Percentiles rank a stretch among this genome's conserved stretches.
Evolutionary conservation across 345 rosid genomes (phyloP).

Genomic region (Cardamine occulta): DNA sequence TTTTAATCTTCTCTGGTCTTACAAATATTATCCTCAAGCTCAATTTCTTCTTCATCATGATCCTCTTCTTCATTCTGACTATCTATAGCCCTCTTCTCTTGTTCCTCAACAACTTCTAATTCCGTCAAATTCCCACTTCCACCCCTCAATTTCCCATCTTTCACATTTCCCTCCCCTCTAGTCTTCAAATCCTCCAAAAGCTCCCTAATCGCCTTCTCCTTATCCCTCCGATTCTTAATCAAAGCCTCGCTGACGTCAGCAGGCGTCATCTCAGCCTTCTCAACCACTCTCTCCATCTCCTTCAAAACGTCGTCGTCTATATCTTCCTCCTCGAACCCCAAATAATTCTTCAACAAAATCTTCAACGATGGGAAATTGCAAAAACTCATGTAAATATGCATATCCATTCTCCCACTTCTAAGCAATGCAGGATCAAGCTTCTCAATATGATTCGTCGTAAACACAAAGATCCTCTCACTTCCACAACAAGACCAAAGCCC

Average conservation of each 20-base stretch:
- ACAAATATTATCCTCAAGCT: slow-evolving; percentile 45
- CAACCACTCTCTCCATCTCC: slow-evolving; percentile 56
- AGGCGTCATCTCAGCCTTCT: slow-evolving; percentile 83
- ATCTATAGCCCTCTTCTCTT: slow-evolving; percentile 88
- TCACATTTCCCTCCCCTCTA: slow-evolving; percentile 52
- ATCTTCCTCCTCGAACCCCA: slow-evolving; percentile 53
- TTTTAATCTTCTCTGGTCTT: slow-evolving; percentile 45
- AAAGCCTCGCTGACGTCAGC: slow-evolving; percentile 89
- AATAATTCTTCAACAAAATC: slow-evolving; percentile 72
- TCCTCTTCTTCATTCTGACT: slow-evolving; percentile 49
- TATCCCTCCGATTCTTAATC: slow-evolving; percentile 70
- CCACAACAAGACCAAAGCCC: slow-evolving; percentile 99
- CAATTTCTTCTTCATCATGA: slow-evolving; percentile 40
- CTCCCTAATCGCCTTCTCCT: slow-evolving; percentile 62
- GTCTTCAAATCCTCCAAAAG: slow-evolving; percentile 55
- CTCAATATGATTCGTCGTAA: slow-evolving; percentile 91
- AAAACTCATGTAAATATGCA: slow-evolving; percentile 87
- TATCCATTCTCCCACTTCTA: slow-evolving; percentile 95
- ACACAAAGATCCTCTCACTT: slow-evolving; percentile 92
- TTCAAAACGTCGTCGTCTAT: slow-evolving; percentile 42
- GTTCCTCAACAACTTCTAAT: slow-evolving; percentile 59
- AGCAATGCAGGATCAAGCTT: slow-evolving; percentile 92
- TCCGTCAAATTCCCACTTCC: slow-evolving; percentile 39
- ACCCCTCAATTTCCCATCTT: slow-evolving; percentile 43
- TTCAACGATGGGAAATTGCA: slow-evolving; percentile 72